Conservation (phyloP, 2,329 filamentous ascomycete genomes). For the Beauveria caledonica region DNA sequence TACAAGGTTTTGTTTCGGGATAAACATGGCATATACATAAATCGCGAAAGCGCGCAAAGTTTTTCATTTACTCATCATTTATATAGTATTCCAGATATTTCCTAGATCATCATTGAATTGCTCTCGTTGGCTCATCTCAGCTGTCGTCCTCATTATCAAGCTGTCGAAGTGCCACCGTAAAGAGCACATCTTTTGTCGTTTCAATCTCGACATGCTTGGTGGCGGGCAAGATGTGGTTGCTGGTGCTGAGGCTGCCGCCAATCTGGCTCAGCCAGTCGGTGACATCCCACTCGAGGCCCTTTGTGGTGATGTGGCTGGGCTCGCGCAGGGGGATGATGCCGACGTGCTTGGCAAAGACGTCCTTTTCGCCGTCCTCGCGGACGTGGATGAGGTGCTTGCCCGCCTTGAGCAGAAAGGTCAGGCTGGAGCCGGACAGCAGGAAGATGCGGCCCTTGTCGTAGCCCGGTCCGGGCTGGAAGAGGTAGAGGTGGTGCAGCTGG, state of each 20-base stretch:
- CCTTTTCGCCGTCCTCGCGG: conserved; percentile 37
- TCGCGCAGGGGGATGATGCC: conserved; percentile 81
- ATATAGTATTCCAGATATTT: conserved; percentile 11
- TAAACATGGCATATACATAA: conserved; percentile 5
- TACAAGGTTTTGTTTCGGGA: conserved; percentile 4
- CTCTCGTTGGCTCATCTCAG: background rate
- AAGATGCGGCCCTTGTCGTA: conserved; percentile 55
- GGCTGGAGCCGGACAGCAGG: conserved; percentile 70
- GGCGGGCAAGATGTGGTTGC: conserved; percentile 61
- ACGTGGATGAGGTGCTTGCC: conserved; percentile 63
- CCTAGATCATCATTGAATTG: background rate
- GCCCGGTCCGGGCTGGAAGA: conserved; percentile 45
- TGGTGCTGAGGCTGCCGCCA: conserved; percentile 67
- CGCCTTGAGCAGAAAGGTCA: conserved; percentile 71
- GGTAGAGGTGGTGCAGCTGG: conserved; percentile 76
- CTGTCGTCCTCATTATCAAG: conserved; percentile 26
- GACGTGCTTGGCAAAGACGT: conserved; percentile 65
- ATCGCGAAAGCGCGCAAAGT: background rate
- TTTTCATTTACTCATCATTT: background rate
- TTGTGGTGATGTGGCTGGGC: conserved; percentile 68
- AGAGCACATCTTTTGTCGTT: conserved; percentile 58
- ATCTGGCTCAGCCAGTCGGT: conserved; percentile 69
- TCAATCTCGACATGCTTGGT: conserved; percentile 54
- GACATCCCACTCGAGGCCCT: conserved; percentile 88
- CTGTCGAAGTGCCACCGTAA: conserved; percentile 59